Evolutionary conservation across 169 alveolate species (phyloP).

Genomic region (Plasmodium adleri): DNA sequence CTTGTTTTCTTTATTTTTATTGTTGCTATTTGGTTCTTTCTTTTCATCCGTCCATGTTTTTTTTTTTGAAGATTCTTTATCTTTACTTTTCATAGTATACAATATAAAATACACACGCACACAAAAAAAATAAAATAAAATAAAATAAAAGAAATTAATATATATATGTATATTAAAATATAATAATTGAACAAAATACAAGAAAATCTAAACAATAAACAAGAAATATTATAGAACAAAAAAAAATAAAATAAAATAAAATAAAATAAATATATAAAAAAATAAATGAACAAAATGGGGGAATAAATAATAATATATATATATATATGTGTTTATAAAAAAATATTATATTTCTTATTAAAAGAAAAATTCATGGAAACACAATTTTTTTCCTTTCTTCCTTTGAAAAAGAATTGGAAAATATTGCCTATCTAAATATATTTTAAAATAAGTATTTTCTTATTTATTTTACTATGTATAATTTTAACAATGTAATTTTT

Average conservation of each 20-base stretch:
- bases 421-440: no score
- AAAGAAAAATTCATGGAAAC: no score
- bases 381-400: no score
- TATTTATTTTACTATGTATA: no score
- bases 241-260: background rate
- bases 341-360: no score
- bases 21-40: constrained; percentile 15
- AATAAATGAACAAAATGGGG: background rate
- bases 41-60: constrained; percentile 3
- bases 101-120: background rate
- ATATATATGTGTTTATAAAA: no score
- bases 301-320: background rate
- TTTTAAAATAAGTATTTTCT: no score
- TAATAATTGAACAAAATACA: background rate
- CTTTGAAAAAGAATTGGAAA: no score
- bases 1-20: constrained; percentile 2
- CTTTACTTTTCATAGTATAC: background rate
- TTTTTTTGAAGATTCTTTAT: constrained; percentile 5
- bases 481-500: no score
- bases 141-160: background rate
- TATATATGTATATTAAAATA: background rate
- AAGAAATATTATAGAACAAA: background rate
- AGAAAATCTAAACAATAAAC: background rate
- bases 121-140: background rate
- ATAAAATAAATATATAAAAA: background rate